These are phyloP conservation scores for Sodiomyces alkalinus DNA, from an alignment of 2,329 filamentous ascomycete genomes.

Conservation along the genomic window DNA sequence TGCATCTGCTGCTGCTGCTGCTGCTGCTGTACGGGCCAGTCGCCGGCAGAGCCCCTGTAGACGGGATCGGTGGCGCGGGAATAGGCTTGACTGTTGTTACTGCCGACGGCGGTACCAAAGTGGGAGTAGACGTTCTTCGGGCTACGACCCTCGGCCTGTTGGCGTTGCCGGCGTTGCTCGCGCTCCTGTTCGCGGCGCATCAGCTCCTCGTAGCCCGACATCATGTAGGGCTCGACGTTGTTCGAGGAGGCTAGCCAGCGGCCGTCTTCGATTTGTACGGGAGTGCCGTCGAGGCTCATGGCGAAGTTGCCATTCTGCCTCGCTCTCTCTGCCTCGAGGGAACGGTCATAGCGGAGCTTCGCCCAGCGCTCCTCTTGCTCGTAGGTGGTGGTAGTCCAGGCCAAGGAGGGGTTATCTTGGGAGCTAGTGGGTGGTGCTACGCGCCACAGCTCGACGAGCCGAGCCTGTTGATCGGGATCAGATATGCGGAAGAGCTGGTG, in stretches of 20 bases:
- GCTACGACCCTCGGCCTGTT: too few species aligned
- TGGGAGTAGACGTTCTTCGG: slow-evolving; percentile 27
- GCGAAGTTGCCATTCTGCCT: slow-evolving; percentile 24
- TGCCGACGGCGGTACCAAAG: slow-evolving; percentile 24
- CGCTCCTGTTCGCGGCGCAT: slow-evolving; percentile 47
- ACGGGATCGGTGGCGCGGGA: slow-evolving; percentile 47
- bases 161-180: too few species aligned
- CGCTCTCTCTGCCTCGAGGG: slow-evolving; percentile 15
- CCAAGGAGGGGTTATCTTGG: slow-evolving; percentile 35
- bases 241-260: slow-evolving; percentile 29
- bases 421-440: slow-evolving; percentile 55
- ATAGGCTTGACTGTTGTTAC: too few species aligned
- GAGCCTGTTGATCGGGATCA: slow-evolving; percentile 53
- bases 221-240: slow-evolving; percentile 69
- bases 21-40: slow-evolving; percentile 15
- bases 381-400: slow-evolving; percentile 36
- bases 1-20: slow-evolving; percentile 34
- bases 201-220: slow-evolving; percentile 61
- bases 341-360: slow-evolving; percentile 42
- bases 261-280: slow-evolving; percentile 35
- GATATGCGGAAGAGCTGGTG: slow-evolving; percentile 66
- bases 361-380: slow-evolving; percentile 46
- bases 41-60: slow-evolving; percentile 32
- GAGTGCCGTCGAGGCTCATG: slow-evolving; percentile 39
- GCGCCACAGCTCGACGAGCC: slow-evolving; percentile 73